A percentile compares a stretch with the other conserved stretches of the same genome.
These are phyloP conservation scores for Musa balbisiana DNA, from an alignment of 202 grass and related monocot genomes.

Conservation along the genomic window DNA sequence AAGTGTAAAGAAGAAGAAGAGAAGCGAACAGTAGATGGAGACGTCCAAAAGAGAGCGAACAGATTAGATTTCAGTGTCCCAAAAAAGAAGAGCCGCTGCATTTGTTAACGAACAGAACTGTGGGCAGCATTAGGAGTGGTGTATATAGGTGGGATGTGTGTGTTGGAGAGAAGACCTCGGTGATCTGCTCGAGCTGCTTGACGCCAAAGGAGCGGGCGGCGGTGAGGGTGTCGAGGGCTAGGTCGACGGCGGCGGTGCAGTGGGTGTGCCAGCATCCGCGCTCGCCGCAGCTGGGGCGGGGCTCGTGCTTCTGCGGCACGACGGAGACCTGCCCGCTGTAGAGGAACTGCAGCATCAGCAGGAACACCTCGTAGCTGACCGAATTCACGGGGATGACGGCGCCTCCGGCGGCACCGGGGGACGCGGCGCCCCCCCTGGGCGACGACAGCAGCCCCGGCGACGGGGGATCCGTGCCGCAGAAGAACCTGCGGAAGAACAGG, in stretches of 20 bases:
- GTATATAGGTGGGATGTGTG: no score
- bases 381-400: conserved; percentile 78
- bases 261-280: conserved; percentile 94
- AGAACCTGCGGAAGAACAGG: conserved; percentile 93
- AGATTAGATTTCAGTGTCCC: background rate
- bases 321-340: conserved; percentile 97
- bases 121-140: background rate
- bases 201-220: conserved; percentile 90
- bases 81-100: background rate
- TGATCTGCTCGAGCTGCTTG: conserved; percentile 79
- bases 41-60: conserved; percentile 3
- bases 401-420: conserved; percentile 27
- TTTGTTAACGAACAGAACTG: background rate
- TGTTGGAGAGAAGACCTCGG: conserved; percentile 40
- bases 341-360: conserved; percentile 90
- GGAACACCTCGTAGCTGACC: conserved; percentile 89
- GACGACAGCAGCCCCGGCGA: conserved; percentile 5
- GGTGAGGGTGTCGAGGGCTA: conserved; percentile 89
- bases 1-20: background rate
- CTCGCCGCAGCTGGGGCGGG: conserved; percentile 55
- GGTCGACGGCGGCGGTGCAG: conserved; percentile 93
- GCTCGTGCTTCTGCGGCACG: conserved; percentile 85
- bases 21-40: background rate
- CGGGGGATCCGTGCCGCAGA: conserved; percentile 72
- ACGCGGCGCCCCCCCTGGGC: background rate